phyloP scores from a whole-genome alignment of 805 yeast genomes.

The Gaillardinia entomophila region DNA sequence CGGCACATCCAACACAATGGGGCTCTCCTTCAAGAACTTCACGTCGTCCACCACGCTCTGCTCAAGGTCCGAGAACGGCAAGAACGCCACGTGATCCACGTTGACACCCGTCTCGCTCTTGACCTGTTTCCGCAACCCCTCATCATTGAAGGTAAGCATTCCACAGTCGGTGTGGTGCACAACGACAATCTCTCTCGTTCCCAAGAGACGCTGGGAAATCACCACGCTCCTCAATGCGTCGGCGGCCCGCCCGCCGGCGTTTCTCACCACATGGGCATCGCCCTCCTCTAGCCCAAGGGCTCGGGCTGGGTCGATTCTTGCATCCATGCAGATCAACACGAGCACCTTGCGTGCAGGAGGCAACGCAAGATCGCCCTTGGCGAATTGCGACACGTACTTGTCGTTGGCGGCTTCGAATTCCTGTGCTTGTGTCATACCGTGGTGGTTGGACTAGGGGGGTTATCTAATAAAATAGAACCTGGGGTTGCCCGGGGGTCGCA shows the following conservation, averaged over 20 bases:
- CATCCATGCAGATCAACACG: conserved; percentile 37
- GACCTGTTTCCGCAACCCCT: conserved; percentile 19
- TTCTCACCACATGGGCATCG: conserved; percentile 39
- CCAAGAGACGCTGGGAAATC: conserved; percentile 34
- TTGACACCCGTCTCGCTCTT: conserved; percentile 22
- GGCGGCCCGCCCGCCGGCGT: conserved; percentile 39
- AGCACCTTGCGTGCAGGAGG: conserved; percentile 34
- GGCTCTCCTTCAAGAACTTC: conserved; percentile 17
- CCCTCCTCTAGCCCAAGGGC: conserved; percentile 32
- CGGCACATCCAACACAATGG: conserved; percentile 31
- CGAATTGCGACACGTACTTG: conserved; percentile 14
- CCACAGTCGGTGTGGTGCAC: conserved; percentile 41
- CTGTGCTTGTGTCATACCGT: conserved; percentile 5
- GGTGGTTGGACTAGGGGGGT: neutral
- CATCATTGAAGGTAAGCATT: conserved; percentile 35
- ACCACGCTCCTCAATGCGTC: conserved; percentile 35
- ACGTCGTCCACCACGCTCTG: conserved; percentile 33
- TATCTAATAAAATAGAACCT: neutral
- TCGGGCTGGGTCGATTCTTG: conserved; percentile 33
- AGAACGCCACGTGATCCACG: conserved; percentile 25
- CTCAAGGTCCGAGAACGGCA: conserved; percentile 30
- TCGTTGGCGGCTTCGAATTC: conserved; percentile 11
- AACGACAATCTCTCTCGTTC: conserved; percentile 34
- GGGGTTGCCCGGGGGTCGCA: too few relatives aligned
- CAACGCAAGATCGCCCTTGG: conserved; percentile 27